Percentiles rank a stretch among this genome's conserved stretches.
These are phyloP conservation scores for Paramyrothecium roridum DNA, from an alignment of 2,329 filamentous ascomycete species.

Conservation along the genomic window DNA sequence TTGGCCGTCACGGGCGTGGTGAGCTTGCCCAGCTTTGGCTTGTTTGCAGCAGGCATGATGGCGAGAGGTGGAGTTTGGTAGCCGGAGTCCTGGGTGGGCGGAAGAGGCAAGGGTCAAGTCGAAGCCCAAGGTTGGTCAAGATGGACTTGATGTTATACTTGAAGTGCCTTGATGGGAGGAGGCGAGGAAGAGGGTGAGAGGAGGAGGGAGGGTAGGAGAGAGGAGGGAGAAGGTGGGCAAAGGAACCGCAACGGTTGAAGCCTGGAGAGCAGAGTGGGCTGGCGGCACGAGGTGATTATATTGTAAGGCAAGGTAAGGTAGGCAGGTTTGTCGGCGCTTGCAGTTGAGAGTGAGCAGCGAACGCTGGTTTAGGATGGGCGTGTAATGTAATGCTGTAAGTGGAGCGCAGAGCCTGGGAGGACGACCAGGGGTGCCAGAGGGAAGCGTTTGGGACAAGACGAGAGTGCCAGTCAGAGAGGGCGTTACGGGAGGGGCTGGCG, in stretches of 20 bases:
- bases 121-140: neutral
- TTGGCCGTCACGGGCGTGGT: slow-evolving; percentile 50
- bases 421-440: neutral
- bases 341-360: neutral
- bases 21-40: slow-evolving; percentile 10
- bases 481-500: neutral
- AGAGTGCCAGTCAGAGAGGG: neutral
- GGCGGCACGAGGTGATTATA: neutral
- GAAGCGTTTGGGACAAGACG: neutral
- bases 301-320: neutral
- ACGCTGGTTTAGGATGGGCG: neutral
- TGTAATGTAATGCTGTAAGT: neutral
- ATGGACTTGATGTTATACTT: neutral
- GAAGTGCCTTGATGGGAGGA: neutral
- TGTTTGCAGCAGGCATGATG: slow-evolving; percentile 1
- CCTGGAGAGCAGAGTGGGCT: neutral
- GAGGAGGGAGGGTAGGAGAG: neutral
- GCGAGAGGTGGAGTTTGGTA: neutral
- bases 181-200: neutral
- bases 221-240: neutral
- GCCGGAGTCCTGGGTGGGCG: neutral
- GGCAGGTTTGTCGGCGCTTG: neutral
- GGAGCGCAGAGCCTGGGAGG: neutral
- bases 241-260: neutral
- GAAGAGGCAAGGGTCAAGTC: neutral